Base-by-base conservation (phyloP, 164 flowering plant species). In the Stephania japonica region DNA sequence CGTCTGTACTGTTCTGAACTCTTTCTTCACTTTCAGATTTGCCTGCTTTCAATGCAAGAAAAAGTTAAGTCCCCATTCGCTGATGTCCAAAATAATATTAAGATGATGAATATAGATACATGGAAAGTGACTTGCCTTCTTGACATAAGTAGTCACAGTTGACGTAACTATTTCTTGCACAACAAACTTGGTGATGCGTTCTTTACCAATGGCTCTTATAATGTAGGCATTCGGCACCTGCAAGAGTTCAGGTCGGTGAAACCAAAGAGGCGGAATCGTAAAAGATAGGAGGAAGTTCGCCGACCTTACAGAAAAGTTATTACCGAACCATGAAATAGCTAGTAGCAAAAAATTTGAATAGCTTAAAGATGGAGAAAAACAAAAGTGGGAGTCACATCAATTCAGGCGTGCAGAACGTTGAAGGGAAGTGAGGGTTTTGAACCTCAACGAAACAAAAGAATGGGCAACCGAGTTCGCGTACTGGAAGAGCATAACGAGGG, bases 211-310 rank as follows among this genome's bases (percentile, higher is more conserved):
- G 2, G 89, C 83, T 62, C 80, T 84, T 64, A 90, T 67, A 70
- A 90, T 86, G 73, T 90, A 85, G 78, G 78, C 78, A 80, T 81
- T 88, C 4, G 97, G 93, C 42, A 92, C 88, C 92, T 92, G 86
- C 73, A 76, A 42, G 42, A 73, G 50, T 42, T 62, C 67, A 14
- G 16, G 32, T 43, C 16, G 19, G 64, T 19, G 21, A 59, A 59
- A 32, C 13, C 63, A 66, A 42, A 26, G 42, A 65, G 9, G 38
- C 38, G 38, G 4, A 32, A 4, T 32, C 38, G 4, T 32, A 32
- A 32, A 32, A 32, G 38, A 32, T 32, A 32, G 38, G 38, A 3
- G 38, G 38, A 32, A 32, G 38, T 32, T 32, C 38, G 3, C 0
- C 0, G 38, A 32, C 38, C 38, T 32, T 32, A 32, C 38, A 32